Base-by-base conservation (phyloP, 83 land plant genomes). In the Diphasiastrum complanatum region DNA sequence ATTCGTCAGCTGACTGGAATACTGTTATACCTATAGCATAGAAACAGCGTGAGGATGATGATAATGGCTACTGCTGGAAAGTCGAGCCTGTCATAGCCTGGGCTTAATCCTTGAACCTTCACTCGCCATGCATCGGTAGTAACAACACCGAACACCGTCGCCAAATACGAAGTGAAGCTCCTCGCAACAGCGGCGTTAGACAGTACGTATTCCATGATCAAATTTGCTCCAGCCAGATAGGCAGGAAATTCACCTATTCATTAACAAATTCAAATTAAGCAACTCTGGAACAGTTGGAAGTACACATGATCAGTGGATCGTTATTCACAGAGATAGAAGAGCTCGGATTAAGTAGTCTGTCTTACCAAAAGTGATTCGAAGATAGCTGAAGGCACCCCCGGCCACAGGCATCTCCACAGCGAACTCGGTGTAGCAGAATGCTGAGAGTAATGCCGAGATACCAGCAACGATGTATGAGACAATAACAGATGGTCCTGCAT, bases 321-420 rank as follows among this genome's bases (percentile, higher is more conserved):
- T n/a, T n/a, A n/a, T n/a, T 3, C 27, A 4, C 47, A 30, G 10
- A 8, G 4, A 24, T 61, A 32, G 3, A 30, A 24, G 56, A 27
- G 36, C 59, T 45, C 48, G 18, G 59, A n/a, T n/a, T n/a, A 45
- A 6, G 6, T 2, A 10, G n/a, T 26, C 20, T 8, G 26, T 0
- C 67, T n/a, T 75, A 79, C 86, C 96, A 51, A 89, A 89, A 5
- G 96, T 86, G 51, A 81, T 78, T 38, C 88, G 73, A 43, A 89
- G 83, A 70, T 86, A 89, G 74, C 83, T 83, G 69, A 89, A 89
- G 26, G 96, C 96, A 28, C 96, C 96, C 28, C 96, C 96, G 23
- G 96, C 96, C 18, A 81, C 85, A 22, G 96, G 96, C 75, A 90
- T 66, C 63, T 82, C 83, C 52, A 90, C 93, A 66, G 96, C 96